These are phyloP conservation scores for Chlamydomonas sphaeroides DNA, from an alignment of 139 green algal species.

Conservation along the genomic window DNA sequence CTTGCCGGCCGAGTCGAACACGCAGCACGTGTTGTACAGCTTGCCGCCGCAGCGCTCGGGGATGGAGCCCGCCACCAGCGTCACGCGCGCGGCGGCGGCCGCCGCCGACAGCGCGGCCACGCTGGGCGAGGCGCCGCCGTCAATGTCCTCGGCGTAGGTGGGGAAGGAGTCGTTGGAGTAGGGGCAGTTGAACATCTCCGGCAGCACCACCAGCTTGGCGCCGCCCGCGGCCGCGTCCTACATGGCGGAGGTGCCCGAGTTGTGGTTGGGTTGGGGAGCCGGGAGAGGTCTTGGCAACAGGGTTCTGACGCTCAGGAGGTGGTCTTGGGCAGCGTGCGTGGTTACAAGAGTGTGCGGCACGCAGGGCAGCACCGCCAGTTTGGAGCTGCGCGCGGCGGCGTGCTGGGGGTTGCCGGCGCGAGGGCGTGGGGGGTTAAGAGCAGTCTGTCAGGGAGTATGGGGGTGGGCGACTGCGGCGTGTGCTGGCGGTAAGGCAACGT, in stretches of 20 bases:
- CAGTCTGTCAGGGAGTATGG: too few relatives aligned
- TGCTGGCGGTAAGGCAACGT: too few relatives aligned
- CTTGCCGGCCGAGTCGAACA: slow-evolving; percentile 83
- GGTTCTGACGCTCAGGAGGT: too few relatives aligned
- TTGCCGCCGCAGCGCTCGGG: slow-evolving; percentile 75
- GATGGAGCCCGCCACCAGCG: slow-evolving; percentile 87
- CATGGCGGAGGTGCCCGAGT: neutral
- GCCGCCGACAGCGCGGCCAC: slow-evolving; percentile 41
- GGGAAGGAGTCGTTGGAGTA: slow-evolving; percentile 97
- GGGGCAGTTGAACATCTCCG: slow-evolving; percentile 98
- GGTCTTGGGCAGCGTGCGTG: too few relatives aligned
- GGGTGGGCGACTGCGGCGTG: too few relatives aligned
- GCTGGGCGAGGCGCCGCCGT: slow-evolving; percentile 61
- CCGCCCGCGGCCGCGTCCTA: slow-evolving; percentile 71
- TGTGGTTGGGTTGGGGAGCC: neutral
- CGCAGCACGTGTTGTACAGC: slow-evolving; percentile 98
- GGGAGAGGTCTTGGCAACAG: too few relatives aligned
- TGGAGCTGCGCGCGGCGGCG: too few relatives aligned
- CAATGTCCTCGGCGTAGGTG: slow-evolving; percentile 91
- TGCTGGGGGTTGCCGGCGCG: too few relatives aligned
- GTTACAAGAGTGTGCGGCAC: too few relatives aligned
- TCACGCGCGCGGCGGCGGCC: slow-evolving; percentile 42
- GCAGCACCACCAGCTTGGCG: slow-evolving; percentile 86
- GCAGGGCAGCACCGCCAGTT: too few relatives aligned
- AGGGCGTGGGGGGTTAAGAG: too few relatives aligned